Conservation (phyloP, 164 flowering plant species). For the Liquidambar formosana region DNA sequence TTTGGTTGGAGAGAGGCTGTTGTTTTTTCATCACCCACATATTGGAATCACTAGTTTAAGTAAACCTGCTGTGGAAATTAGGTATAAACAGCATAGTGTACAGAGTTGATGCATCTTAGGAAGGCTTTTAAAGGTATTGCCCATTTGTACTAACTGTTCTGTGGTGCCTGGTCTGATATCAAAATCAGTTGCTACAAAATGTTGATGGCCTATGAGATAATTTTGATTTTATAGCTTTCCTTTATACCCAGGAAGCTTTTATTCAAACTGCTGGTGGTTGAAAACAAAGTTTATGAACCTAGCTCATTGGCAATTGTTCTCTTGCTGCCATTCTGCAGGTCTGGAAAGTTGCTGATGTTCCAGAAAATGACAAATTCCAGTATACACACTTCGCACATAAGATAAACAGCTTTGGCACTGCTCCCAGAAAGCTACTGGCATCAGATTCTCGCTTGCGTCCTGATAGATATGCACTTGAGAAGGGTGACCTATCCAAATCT, state of each 20-base stretch:
- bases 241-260: background rate
- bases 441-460: conserved; percentile 89
- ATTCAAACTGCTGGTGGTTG: background rate
- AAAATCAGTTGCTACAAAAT: background rate
- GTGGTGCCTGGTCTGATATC: background rate
- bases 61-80: background rate
- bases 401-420: conserved; percentile 78
- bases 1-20: background rate
- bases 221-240: background rate
- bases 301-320: background rate
- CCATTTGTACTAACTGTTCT: background rate
- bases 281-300: background rate
- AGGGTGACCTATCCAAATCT: conserved; percentile 69
- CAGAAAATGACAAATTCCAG: conserved; percentile 69
- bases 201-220: background rate
- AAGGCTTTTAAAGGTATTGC: background rate
- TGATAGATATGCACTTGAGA: conserved; percentile 79
- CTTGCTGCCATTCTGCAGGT: conserved; percentile 39
- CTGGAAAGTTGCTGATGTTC: conserved; percentile 66
- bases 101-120: background rate
- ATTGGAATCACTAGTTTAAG: background rate
- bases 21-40: background rate
- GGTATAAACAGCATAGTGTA: background rate
- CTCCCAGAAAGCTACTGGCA: conserved; percentile 73
- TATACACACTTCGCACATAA: conserved; percentile 80